These are phyloP conservation scores for Hemisphaericaspora xylofermentans DNA, from an alignment of 1,139 yeast genomes.

Conservation along the genomic window DNA sequence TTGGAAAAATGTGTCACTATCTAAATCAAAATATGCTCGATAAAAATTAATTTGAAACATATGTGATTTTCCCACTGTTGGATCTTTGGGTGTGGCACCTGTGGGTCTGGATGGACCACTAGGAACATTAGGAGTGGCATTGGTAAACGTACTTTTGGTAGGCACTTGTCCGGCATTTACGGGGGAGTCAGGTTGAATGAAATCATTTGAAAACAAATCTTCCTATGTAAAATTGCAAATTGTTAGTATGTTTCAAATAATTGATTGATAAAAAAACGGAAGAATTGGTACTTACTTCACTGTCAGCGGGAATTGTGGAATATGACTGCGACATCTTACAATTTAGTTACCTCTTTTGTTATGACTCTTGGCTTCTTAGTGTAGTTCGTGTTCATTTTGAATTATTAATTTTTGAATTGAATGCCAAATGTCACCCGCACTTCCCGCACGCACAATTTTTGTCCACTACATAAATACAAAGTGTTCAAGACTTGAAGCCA, in stretches of 20 bases:
- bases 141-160: neutral
- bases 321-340: constrained; percentile 8
- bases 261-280: neutral
- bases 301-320: constrained; percentile 5
- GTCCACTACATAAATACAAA: too few relatives aligned
- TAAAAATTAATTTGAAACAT: constrained; percentile 57
- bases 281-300: constrained; percentile 7
- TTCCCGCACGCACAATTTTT: too few relatives aligned
- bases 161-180: neutral
- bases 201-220: constrained; percentile 17
- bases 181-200: constrained; percentile 19
- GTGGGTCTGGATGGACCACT: constrained; percentile 13
- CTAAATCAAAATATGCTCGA: constrained; percentile 61
- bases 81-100: constrained; percentile 15
- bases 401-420: too few relatives aligned
- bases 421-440: too few relatives aligned
- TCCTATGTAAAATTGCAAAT: constrained; percentile 3
- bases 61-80: constrained; percentile 31
- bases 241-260: constrained; percentile 5
- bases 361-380: neutral
- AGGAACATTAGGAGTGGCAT: constrained; percentile 4
- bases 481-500: too few relatives aligned
- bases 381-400: neutral
- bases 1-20: constrained; percentile 55
- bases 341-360: neutral